These are phyloP conservation scores for Fusarium sp. DNA, from an alignment of 2,329 filamentous ascomycete genomes.

Conservation along the genomic window DNA sequence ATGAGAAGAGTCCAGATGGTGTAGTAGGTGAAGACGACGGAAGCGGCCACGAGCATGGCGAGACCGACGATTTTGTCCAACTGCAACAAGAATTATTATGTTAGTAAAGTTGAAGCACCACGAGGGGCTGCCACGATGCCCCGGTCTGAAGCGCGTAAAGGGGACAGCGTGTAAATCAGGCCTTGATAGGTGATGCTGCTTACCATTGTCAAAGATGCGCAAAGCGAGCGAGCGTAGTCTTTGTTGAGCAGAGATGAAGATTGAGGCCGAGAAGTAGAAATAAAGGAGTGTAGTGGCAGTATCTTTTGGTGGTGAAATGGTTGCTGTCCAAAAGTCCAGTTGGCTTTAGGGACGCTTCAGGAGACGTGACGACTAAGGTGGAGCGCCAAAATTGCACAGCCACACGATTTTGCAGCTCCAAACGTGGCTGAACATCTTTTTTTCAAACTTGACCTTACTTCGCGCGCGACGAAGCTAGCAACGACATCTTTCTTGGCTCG, in stretches of 20 bases:
- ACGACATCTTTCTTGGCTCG: constrained; percentile 23
- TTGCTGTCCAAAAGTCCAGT: constrained; percentile 33
- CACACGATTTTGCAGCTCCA: neutral
- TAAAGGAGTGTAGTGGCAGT: constrained; percentile 40
- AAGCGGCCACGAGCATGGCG: constrained; percentile 74
- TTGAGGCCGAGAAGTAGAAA: constrained; percentile 5
- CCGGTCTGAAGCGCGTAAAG: constrained; percentile 30
- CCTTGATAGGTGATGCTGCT: constrained; percentile 1
- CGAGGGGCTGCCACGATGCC: constrained; percentile 39
- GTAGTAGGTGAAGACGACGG: constrained; percentile 83
- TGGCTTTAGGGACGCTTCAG: constrained; percentile 23
- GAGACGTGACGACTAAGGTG: constrained; percentile 30
- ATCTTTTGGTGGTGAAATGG: constrained; percentile 25
- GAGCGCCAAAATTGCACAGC: constrained; percentile 28
- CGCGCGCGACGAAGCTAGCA: constrained; percentile 24
- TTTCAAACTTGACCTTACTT: constrained; percentile 12
- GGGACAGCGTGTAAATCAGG: constrained; percentile 30
- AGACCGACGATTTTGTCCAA: constrained; percentile 84
- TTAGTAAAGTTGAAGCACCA: constrained; percentile 23
- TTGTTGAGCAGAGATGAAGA: constrained; percentile 18
- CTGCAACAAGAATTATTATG: constrained; percentile 58
- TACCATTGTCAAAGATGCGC: constrained; percentile 42
- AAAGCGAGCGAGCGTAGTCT: constrained; percentile 29
- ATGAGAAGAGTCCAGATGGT: constrained; percentile 97
- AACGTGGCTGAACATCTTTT: constrained; percentile 39